A percentile compares a stretch with the other conserved stretches of the same genome.
Conservation (phyloP, 768 basidiomycete species). For the Boletus sp. region DNA sequence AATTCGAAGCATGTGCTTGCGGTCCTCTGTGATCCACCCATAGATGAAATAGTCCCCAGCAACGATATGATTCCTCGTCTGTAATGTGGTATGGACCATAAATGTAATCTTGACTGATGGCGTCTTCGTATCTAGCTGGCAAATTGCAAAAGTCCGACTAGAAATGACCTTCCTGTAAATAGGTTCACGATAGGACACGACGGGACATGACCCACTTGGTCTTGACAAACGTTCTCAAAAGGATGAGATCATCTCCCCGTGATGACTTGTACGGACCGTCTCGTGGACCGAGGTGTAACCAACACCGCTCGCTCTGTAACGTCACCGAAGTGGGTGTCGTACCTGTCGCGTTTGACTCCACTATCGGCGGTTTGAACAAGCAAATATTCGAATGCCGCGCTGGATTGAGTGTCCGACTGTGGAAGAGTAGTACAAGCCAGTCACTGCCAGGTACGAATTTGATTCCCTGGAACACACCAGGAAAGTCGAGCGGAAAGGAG, state of each 20-base stretch:
- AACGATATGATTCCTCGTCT: slow-evolving; percentile 25
- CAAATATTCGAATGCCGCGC: slow-evolving; percentile 30
- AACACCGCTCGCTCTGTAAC: slow-evolving; percentile 31
- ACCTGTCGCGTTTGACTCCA: neutral
- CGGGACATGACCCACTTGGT: slow-evolving; percentile 18
- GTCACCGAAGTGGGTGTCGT: slow-evolving; percentile 17
- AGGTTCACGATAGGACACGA: neutral
- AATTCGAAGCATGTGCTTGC: slow-evolving; percentile 28
- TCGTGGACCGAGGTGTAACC: slow-evolving; percentile 21
- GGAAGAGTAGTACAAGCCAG: slow-evolving; percentile 33
- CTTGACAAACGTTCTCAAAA: slow-evolving; percentile 28
- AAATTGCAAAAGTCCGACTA: slow-evolving; percentile 28
- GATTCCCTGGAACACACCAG: slow-evolving; percentile 31
- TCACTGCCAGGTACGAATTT: slow-evolving; percentile 30
- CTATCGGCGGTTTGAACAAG: slow-evolving; percentile 21
- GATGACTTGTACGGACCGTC: slow-evolving; percentile 33
- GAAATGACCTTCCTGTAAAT: neutral
- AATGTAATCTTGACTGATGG: slow-evolving; percentile 28
- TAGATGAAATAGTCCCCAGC: slow-evolving; percentile 28
- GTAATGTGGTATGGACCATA: slow-evolving; percentile 22
- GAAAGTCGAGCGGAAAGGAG: slow-evolving; percentile 30
- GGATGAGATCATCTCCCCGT: slow-evolving; percentile 28
- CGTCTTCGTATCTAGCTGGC: slow-evolving; percentile 24
- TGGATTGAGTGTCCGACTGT: slow-evolving; percentile 31
- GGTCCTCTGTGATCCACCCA: slow-evolving; percentile 32